Evolutionary conservation across 768 basidiomycete genomes (phyloP).

Genomic region (Leccinum subgranulosum): DNA sequence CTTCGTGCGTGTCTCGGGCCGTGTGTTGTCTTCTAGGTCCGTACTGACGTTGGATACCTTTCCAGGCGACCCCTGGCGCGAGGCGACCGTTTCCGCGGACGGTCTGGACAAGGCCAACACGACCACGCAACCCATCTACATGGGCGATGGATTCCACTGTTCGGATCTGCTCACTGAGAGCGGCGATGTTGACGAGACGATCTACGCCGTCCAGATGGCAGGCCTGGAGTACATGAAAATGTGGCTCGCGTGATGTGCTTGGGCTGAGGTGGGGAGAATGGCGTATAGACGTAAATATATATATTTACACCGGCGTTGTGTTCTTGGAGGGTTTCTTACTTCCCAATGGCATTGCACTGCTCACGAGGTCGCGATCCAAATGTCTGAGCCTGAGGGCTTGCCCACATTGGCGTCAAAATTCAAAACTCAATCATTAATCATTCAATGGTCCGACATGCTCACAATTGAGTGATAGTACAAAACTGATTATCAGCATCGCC

Average conservation of each 20-base stretch:
- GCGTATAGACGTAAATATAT: background rate
- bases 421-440: no score
- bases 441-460: no score
- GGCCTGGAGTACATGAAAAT: background rate
- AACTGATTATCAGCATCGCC: no score
- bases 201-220: background rate
- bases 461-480: no score
- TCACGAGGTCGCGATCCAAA: no score
- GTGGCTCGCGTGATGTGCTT: background rate
- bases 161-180: background rate
- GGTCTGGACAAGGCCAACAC: slow-evolving; percentile 32
- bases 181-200: background rate
- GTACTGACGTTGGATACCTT: background rate
- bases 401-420: no score
- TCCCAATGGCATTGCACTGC: no score
- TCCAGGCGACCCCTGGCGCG: slow-evolving; percentile 70
- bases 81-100: slow-evolving; percentile 63
- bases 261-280: background rate
- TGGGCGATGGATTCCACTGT: background rate
- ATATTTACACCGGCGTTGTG: background rate
- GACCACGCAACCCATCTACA: background rate
- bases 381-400: no score
- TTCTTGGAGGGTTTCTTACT: background rate
- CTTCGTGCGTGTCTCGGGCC: background rate
- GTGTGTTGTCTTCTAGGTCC: background rate